These are phyloP conservation scores for Emmonsiellopsis sp. DNA, from an alignment of 2,329 filamentous ascomycete genomes.

Conservation along the genomic window DNA sequence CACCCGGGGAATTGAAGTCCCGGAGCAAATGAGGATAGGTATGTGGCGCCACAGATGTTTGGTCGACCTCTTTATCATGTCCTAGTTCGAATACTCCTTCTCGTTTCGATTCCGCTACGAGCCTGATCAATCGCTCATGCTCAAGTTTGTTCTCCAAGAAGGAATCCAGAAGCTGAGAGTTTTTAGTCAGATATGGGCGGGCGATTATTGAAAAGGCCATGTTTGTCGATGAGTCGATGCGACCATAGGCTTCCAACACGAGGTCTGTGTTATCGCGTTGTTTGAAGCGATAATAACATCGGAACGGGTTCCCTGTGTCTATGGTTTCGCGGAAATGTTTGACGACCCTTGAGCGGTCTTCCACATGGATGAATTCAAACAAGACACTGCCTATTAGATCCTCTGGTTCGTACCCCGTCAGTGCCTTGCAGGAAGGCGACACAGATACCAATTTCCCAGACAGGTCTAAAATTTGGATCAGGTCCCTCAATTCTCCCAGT, in stretches of 20 bases:
- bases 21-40: slow-evolving; percentile 16
- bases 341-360: slow-evolving; percentile 74
- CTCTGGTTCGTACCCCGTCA: slow-evolving; percentile 66
- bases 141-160: slow-evolving; percentile 97
- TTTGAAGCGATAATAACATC: slow-evolving; percentile 77
- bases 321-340: slow-evolving; percentile 86
- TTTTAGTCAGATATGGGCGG: slow-evolving; percentile 80
- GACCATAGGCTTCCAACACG: slow-evolving; percentile 87
- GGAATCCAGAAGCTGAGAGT: slow-evolving; percentile 74
- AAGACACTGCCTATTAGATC: slow-evolving; percentile 69
- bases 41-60: slow-evolving; percentile 38
- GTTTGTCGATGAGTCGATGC: slow-evolving; percentile 73
- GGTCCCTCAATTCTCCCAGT: slow-evolving; percentile 80
- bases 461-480: slow-evolving; percentile 77
- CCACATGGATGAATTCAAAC: slow-evolving; percentile 73
- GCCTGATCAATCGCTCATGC: slow-evolving; percentile 75
- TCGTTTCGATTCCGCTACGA: slow-evolving; percentile 73
- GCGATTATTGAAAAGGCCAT: slow-evolving; percentile 84
- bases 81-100: slow-evolving; percentile 70
- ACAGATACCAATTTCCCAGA: slow-evolving; percentile 77
- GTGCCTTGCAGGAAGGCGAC: slow-evolving; percentile 64
- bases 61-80: slow-evolving; percentile 49
- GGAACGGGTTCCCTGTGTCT: slow-evolving; percentile 66
- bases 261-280: slow-evolving; percentile 64
- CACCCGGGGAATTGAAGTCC: neutral